phyloP scores from a whole-genome alignment of 1,284 basidiomycete species.

The Leucoagaricus sp. region DNA sequence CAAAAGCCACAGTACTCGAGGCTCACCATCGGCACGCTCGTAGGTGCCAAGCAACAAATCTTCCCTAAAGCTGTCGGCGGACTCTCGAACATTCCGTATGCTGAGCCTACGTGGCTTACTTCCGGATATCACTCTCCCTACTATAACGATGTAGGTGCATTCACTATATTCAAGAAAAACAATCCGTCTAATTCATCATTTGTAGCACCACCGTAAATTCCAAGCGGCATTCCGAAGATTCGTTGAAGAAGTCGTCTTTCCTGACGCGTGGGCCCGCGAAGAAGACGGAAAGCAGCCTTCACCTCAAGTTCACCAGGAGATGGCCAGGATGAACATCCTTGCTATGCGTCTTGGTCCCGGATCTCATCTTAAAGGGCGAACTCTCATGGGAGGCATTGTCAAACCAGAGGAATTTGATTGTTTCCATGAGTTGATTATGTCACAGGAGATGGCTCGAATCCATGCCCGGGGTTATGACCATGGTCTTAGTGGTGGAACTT shows the following conservation, averaged over 20 bases:
- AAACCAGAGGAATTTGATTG: slow-evolving; percentile 85
- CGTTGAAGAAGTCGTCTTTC: slow-evolving; percentile 34
- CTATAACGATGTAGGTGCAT: slow-evolving; percentile 55
- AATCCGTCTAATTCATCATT: too few relatives aligned
- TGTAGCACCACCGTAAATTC: slow-evolving; percentile 42
- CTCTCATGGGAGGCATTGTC: slow-evolving; percentile 80
- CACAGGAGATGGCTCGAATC: slow-evolving; percentile 46
- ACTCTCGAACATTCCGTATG: slow-evolving; percentile 76
- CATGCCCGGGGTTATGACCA: slow-evolving; percentile 42
- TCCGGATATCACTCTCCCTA: slow-evolving; percentile 69
- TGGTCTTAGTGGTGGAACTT: slow-evolving; percentile 40
- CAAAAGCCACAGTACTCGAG: slow-evolving; percentile 70
- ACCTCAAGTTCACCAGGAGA: slow-evolving; percentile 64
- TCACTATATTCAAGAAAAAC: not conserved
- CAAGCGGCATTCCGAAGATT: slow-evolving; percentile 40
- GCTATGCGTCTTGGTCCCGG: slow-evolving; percentile 92
- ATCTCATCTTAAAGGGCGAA: slow-evolving; percentile 81
- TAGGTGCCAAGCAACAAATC: slow-evolving; percentile 60
- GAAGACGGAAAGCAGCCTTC: slow-evolving; percentile 74
- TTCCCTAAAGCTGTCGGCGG: slow-evolving; percentile 53
- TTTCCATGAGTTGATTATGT: slow-evolving; percentile 63
- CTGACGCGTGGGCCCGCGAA: slow-evolving; percentile 61
- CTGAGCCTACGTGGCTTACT: slow-evolving; percentile 79
- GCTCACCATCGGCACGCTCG: slow-evolving; percentile 69
- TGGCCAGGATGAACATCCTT: slow-evolving; percentile 74